These are phyloP conservation scores for Carex arenaria DNA, from an alignment of 202 grass and related monocot genomes.

Conservation along the genomic window DNA sequence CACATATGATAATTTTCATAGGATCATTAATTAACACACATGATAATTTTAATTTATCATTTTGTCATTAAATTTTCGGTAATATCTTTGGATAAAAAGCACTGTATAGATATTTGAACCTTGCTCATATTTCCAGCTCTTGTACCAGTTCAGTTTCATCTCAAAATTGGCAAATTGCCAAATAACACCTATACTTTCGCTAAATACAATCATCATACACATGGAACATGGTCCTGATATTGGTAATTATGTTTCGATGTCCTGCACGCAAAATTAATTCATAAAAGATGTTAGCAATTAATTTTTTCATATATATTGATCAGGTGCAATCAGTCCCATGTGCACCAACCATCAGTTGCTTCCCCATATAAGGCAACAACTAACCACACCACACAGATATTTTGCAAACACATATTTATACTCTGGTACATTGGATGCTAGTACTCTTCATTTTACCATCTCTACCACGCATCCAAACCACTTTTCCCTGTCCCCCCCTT, in stretches of 20 bases:
- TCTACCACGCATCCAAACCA: constrained; percentile 7
- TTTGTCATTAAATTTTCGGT: not conserved
- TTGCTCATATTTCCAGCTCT: too few species aligned
- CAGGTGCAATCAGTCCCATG: constrained; percentile 15
- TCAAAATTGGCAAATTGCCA: not conserved
- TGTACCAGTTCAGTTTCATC: not conserved
- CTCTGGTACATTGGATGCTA: not conserved
- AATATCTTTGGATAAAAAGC: not conserved
- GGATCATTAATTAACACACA: not conserved
- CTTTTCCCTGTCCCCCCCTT: constrained; percentile 14
- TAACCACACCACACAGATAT: not conserved
- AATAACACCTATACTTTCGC: not conserved
- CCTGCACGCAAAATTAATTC: not conserved
- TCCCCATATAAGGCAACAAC: constrained; percentile 21
- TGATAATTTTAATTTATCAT: not conserved
- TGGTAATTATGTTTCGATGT: constrained; percentile 2
- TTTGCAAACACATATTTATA: not conserved
- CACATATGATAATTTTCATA: too few species aligned
- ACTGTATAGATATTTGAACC: too few species aligned
- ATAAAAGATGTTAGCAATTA: not conserved
- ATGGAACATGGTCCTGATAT: not conserved
- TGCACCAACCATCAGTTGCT: constrained; percentile 22
- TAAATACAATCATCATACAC: not conserved
- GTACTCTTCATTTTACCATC: not conserved
- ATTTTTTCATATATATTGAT: not conserved